Base-by-base conservation (phyloP, 148 eudicot genomes). In the Fagopyrum esculentum region DNA sequence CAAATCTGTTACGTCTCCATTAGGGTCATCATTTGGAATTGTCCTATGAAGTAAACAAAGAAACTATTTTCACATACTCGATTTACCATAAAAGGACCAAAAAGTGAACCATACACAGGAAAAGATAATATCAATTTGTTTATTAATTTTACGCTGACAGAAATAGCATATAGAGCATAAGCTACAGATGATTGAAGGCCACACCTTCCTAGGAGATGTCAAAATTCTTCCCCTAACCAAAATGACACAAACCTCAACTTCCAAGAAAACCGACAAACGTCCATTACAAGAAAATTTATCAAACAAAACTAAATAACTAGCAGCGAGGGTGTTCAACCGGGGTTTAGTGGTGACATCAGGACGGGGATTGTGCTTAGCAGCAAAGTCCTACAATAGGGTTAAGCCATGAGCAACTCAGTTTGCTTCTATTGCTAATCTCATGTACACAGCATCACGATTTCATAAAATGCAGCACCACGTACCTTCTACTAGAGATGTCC, bases 401-500 rank as follows among this genome's bases (percentile, higher is more conserved):
- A 17, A 17, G 48, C 13, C 54, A 76, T 49, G 5, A 12, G n/a
- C n/a, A n/a, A n/a, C n/a, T n/a, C n/a, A n/a, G n/a, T n/a, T n/a
- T n/a, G n/a, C n/a, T n/a, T n/a, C n/a, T n/a, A n/a, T n/a, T n/a
- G n/a, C n/a, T n/a, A n/a, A n/a, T n/a, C n/a, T n/a, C n/a, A n/a
- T n/a, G n/a, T n/a, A n/a, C n/a, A n/a, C n/a, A n/a, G n/a, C 46
- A 29, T 40, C 47, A 43, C 15, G 46, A 26, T 4, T n/a, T 26
- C 6, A 10, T 54, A 49, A n/a, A 45, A 22, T 19, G n/a, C n/a
- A 51, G 8, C 6, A 44, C 56, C 59, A 10, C 45, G n/a, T 87
- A 87, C 90, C 90, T 85, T 81, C 90, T 81, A 55, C 90, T 88
- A 19, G 87, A 64, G 44, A 85, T 22, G 68, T 87, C 90, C 90